Evolutionary conservation across 2,329 filamentous ascomycete genomes (phyloP).

Genomic region (Sclerotinia spermophila): DNA sequence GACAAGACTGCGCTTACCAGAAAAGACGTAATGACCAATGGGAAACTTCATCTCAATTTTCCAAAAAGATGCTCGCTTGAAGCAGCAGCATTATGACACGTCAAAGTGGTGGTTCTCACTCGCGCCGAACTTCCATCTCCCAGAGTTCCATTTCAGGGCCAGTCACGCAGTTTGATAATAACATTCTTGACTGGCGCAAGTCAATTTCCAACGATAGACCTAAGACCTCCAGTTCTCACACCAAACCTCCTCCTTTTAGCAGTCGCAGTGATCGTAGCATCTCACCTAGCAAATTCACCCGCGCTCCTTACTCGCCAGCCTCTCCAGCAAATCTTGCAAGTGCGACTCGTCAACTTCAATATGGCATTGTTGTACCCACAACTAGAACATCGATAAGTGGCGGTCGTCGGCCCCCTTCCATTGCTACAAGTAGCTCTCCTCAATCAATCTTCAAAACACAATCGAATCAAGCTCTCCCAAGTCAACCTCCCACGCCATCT

Average conservation of each 20-base stretch:
- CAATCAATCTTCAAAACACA: slow-evolving; percentile 17
- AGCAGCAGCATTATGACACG: slow-evolving; percentile 42
- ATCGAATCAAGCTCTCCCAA: neutral
- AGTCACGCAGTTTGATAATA: slow-evolving; percentile 58
- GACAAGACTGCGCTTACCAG: slow-evolving; percentile 75
- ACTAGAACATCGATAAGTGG: slow-evolving; percentile 1
- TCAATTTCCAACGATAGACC: slow-evolving; percentile 48
- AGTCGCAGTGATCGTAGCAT: slow-evolving; percentile 51
- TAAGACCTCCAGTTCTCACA: slow-evolving; percentile 39
- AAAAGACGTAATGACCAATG: slow-evolving; percentile 75
- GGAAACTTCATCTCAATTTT: slow-evolving; percentile 75
- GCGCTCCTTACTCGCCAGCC: slow-evolving; percentile 22
- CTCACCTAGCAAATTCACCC: slow-evolving; percentile 47
- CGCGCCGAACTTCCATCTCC: slow-evolving; percentile 44
- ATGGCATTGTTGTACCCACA: slow-evolving; percentile 23
- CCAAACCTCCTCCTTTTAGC: neutral
- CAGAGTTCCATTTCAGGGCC: slow-evolving; percentile 34
- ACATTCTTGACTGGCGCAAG: slow-evolving; percentile 86
- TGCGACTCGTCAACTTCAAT: slow-evolving; percentile 32
- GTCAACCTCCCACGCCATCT: slow-evolving; percentile 16
- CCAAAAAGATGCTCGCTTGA: slow-evolving; percentile 41
- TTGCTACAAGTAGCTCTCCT: slow-evolving; percentile 32
- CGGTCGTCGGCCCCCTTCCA: slow-evolving; percentile 25
- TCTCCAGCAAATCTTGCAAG: slow-evolving; percentile 32
- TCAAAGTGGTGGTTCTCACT: slow-evolving; percentile 44